phyloP scores from a whole-genome alignment of 164 flowering plant species.

The Chimonanthus salicifolius region DNA sequence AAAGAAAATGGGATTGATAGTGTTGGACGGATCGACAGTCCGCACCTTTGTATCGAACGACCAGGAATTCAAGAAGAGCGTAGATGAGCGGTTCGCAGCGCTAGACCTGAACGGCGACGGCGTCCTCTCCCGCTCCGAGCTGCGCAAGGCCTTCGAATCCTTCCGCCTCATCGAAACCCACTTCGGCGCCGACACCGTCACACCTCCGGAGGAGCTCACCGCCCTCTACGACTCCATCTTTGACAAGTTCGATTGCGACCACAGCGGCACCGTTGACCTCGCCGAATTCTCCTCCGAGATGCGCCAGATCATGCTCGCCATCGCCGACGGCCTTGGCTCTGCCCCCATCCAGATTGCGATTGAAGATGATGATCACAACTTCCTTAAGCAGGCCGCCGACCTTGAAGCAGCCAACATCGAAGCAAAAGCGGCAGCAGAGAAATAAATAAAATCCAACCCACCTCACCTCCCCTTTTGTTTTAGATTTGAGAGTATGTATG shows the following conservation, averaged over 20 bases:
- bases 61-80: slow-evolving; percentile 46
- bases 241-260: slow-evolving; percentile 62
- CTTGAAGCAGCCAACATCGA: slow-evolving; percentile 38
- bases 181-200: slow-evolving; percentile 54
- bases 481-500: not conserved
- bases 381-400: slow-evolving; percentile 73
- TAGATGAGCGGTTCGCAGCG: slow-evolving; percentile 40
- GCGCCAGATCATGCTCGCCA: slow-evolving; percentile 76
- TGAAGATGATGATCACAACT: slow-evolving; percentile 51
- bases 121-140: slow-evolving; percentile 65
- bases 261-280: slow-evolving; percentile 59
- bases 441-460: not conserved
- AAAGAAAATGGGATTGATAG: slow-evolving; percentile 17
- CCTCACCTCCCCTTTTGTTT: not conserved
- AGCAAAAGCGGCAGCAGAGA: not conserved
- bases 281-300: slow-evolving; percentile 67
- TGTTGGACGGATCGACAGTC: slow-evolving; percentile 70
- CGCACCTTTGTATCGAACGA: slow-evolving; percentile 56
- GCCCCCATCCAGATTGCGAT: slow-evolving; percentile 75
- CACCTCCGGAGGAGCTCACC: slow-evolving; percentile 65
- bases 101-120: slow-evolving; percentile 79
- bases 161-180: slow-evolving; percentile 51
- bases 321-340: slow-evolving; percentile 81
- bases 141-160: slow-evolving; percentile 68
- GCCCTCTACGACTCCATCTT: slow-evolving; percentile 73